Percentiles rank a stretch among this genome's conserved stretches.
Evolutionary conservation across 208 protist species (phyloP).

Genomic region (Trypanosoma theileri): DNA sequence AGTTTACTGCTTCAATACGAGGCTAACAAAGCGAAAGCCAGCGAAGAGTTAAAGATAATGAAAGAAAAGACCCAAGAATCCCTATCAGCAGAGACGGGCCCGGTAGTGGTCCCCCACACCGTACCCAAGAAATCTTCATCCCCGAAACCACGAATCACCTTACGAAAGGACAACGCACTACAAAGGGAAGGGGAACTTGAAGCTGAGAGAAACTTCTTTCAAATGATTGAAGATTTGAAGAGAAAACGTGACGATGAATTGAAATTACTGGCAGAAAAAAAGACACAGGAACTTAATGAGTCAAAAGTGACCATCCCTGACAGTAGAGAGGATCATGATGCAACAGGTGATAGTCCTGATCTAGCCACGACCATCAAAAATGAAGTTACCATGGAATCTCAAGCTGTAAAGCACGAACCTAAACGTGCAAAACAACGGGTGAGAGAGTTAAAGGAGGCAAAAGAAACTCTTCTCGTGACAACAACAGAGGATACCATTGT

Average conservation of each 20-base stretch:
- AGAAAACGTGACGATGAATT: constrained; percentile 7
- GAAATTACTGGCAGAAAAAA: not conserved
- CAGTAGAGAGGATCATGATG: not conserved
- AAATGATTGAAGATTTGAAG: constrained; percentile 20
- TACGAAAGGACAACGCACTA: constrained; percentile 19
- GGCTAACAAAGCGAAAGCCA: constrained; percentile 28
- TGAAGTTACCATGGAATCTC: too few relatives aligned
- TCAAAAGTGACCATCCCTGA: not conserved
- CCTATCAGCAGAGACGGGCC: too few relatives aligned
- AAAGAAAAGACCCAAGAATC: constrained; percentile 10
- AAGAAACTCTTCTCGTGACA: too few relatives aligned
- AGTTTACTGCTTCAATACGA: constrained; percentile 25
- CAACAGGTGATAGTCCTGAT: not conserved
- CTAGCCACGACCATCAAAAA: too few relatives aligned
- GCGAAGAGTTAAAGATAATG: constrained; percentile 25
- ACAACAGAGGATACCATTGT: too few relatives aligned
- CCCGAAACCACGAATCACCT: not conserved
- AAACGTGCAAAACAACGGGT: too few relatives aligned
- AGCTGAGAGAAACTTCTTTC: constrained; percentile 21
- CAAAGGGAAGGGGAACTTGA: constrained; percentile 11
- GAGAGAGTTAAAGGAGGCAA: too few relatives aligned
- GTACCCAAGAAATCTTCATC: not conserved
- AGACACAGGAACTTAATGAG: not conserved
- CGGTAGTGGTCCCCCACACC: too few relatives aligned
- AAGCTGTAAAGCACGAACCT: too few relatives aligned